A percentile compares a stretch with the other conserved stretches of the same genome.
phyloP scores from a whole-genome alignment of 2,329 filamentous ascomycete genomes.

The Fusarium sp. region DNA sequence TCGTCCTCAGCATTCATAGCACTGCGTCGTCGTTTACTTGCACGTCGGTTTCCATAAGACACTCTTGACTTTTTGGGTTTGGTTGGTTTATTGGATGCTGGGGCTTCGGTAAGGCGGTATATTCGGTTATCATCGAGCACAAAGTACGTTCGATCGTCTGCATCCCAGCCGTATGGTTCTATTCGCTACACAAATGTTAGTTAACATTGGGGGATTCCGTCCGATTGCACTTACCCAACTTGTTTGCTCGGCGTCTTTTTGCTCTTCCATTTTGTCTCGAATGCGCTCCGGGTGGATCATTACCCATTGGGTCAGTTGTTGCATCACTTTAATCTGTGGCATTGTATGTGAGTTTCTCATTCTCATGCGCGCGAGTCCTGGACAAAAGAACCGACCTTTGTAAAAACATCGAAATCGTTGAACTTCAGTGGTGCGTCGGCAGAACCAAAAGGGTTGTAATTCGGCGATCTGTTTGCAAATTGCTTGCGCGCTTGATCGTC shows the following conservation, averaged over 20 bases:
- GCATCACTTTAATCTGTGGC: constrained; percentile 75
- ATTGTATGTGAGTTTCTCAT: background rate
- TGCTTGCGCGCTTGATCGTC: constrained; percentile 94
- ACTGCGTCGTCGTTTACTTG: constrained; percentile 77
- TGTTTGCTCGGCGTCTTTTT: constrained; percentile 82
- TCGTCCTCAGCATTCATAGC: constrained; percentile 49
- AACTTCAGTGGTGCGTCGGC: constrained; percentile 80
- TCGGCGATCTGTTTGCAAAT: constrained; percentile 82
- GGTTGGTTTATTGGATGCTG: constrained; percentile 70
- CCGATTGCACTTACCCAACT: constrained; percentile 75
- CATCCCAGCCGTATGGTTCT: constrained; percentile 89
- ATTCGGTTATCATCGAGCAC: constrained; percentile 94
- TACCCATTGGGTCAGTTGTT: constrained; percentile 90
- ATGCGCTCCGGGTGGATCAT: constrained; percentile 89
- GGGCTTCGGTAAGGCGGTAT: constrained; percentile 86
- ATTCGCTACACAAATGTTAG: constrained; percentile 65
- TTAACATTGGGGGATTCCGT: background rate
- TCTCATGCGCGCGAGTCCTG: too few relatives aligned
- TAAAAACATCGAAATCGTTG: constrained; percentile 81
- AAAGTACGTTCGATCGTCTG: constrained; percentile 86
- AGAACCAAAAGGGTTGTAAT: constrained; percentile 85
- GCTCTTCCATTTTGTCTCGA: constrained; percentile 85
- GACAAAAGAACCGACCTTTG: constrained; percentile 69
- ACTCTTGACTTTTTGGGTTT: constrained; percentile 72
- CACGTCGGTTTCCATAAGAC: constrained; percentile 64